Evolutionary conservation across 2,329 filamentous ascomycete genomes (phyloP).

Genomic region (Fonsecaea nubica): DNA sequence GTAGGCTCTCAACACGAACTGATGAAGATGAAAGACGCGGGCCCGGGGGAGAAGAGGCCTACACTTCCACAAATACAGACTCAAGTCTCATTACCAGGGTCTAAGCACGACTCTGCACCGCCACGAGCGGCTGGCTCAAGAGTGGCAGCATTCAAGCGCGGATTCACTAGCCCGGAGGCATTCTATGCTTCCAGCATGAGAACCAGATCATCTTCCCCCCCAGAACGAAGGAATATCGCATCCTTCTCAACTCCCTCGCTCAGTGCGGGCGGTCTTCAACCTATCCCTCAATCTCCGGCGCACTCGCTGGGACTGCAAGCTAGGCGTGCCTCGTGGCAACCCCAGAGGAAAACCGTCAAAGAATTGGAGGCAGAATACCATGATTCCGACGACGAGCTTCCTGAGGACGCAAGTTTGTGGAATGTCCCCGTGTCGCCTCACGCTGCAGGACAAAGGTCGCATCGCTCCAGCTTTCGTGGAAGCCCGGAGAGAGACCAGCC

Average conservation of each 20-base stretch:
- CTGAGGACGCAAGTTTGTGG: conserved; percentile 58
- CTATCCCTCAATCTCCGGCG: conserved; percentile 31
- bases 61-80: conserved; percentile 32
- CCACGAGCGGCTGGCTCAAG: conserved; percentile 14
- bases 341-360: conserved; percentile 54
- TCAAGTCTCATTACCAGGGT: conserved; percentile 15
- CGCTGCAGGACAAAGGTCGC: conserved; percentile 48
- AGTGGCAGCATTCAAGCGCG: conserved; percentile 24
- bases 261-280: conserved; percentile 32
- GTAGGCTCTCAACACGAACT: conserved; percentile 42
- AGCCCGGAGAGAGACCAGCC: conserved; percentile 49
- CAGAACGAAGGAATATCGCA: conserved; percentile 24
- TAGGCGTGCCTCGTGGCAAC: conserved; percentile 52
- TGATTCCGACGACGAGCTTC: conserved; percentile 58
- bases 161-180: conserved; percentile 31
- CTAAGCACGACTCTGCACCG: conserved; percentile 22
- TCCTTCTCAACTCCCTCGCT: conserved; percentile 26
- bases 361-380: conserved; percentile 59
- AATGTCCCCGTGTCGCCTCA: conserved; percentile 59
- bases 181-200: conserved; percentile 27
- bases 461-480: conserved; percentile 47
- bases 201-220: conserved; percentile 36
- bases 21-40: conserved; percentile 26
- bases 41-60: conserved; percentile 18
- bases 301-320: conserved; percentile 31